Conservation (phyloP, 768 basidiomycete genomes). For the Suillus ampliporus region DNA sequence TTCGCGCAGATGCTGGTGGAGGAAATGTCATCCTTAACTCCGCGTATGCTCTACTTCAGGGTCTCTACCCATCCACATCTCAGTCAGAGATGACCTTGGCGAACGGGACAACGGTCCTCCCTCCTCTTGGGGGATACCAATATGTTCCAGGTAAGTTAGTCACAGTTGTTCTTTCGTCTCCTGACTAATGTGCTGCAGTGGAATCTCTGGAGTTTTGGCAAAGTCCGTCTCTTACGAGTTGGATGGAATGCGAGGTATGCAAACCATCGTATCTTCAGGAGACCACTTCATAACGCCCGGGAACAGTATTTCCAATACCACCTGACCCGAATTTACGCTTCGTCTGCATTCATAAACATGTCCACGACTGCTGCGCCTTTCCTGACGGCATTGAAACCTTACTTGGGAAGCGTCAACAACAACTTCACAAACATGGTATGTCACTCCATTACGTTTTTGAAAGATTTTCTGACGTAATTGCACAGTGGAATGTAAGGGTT, state of each 20-base stretch:
- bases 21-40: slow-evolving; percentile 85
- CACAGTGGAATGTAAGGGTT: slow-evolving; percentile 67
- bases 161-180: neutral
- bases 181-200: slow-evolving; percentile 16
- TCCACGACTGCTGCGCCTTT: slow-evolving; percentile 28
- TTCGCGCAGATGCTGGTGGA: slow-evolving; percentile 81
- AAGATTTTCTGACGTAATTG: neutral
- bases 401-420: slow-evolving; percentile 30
- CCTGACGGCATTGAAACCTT: slow-evolving; percentile 30
- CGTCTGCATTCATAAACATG: slow-evolving; percentile 28
- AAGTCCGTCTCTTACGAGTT: slow-evolving; percentile 74
- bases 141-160: slow-evolving; percentile 63
- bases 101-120: slow-evolving; percentile 69
- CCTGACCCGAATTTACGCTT: slow-evolving; percentile 36
- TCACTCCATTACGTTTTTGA: neutral
- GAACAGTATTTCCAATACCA: slow-evolving; percentile 35
- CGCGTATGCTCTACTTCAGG: slow-evolving; percentile 81
- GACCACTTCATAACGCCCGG: neutral
- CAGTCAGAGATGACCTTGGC: slow-evolving; percentile 73
- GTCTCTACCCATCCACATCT: slow-evolving; percentile 78
- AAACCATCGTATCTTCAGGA: neutral
- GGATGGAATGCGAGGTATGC: slow-evolving; percentile 63
- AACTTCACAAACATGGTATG: slow-evolving; percentile 40
- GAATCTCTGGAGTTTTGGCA: slow-evolving; percentile 61
- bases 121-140: slow-evolving; percentile 86